Percentiles rank a stretch among this genome's conserved stretches.
phyloP scores from a whole-genome alignment of 352 stramenopile species.

The Pythium volutum region DNA sequence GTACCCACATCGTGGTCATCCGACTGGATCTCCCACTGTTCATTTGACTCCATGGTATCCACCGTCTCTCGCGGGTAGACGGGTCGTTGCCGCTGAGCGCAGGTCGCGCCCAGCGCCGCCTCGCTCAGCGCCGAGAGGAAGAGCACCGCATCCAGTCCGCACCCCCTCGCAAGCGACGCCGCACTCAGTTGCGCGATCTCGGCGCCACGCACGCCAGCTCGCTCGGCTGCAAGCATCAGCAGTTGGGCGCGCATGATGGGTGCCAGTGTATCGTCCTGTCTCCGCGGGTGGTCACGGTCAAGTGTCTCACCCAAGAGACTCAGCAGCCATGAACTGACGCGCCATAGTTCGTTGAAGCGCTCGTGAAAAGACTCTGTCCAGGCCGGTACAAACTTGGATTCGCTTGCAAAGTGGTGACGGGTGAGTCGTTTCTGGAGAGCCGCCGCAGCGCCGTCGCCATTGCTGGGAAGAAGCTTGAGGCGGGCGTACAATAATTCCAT shows the following conservation, averaged over 20 bases:
- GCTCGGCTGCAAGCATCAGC: constrained; percentile 52
- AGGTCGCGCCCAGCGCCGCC: constrained; percentile 29
- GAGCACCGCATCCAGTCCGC: constrained; percentile 48
- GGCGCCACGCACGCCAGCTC: constrained; percentile 34
- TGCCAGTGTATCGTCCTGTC: constrained; percentile 8
- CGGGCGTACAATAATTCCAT: constrained; percentile 79
- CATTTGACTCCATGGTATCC: constrained; percentile 40
- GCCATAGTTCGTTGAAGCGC: constrained; percentile 48
- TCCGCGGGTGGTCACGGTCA: neutral
- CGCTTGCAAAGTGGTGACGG: constrained; percentile 44
- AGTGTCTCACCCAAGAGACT: constrained; percentile 9
- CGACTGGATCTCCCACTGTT: constrained; percentile 40
- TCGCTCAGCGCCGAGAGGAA: constrained; percentile 48
- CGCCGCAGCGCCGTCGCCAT: constrained; percentile 16
- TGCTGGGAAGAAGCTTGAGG: constrained; percentile 49
- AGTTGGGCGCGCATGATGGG: constrained; percentile 38
- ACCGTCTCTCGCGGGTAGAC: constrained; percentile 40
- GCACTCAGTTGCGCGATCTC: constrained; percentile 33
- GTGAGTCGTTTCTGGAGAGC: constrained; percentile 40
- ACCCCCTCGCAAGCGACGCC: constrained; percentile 36
- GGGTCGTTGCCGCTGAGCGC: constrained; percentile 17
- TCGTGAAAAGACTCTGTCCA: constrained; percentile 26
- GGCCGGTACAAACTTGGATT: constrained; percentile 21
- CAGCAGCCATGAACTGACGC: constrained; percentile 45
- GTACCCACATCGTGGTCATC: constrained; percentile 27